Evolutionary conservation across 169 alveolate genomes (phyloP), one percentile per base, ranked within the genome.

Genomic region (Cryptosporidium felis): DNA sequence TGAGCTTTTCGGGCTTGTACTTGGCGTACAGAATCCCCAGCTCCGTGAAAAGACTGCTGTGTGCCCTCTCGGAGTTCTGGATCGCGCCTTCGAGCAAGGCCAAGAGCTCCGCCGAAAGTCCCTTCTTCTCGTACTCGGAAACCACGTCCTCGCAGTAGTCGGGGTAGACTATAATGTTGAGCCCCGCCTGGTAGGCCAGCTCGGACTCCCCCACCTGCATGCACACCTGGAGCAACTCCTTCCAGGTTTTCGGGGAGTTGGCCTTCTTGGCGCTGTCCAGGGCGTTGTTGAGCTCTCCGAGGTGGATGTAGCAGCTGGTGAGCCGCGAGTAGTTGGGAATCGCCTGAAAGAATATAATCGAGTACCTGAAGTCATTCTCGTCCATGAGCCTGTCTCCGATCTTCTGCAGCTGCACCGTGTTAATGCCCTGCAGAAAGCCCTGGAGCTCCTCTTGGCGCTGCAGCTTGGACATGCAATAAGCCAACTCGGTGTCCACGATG

Each of bases 191-290:
- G 56, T 94, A 95, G 5, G 99, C 99, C 67, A 94, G 90, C 80
- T 95, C 95, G 91, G 96, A 92, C 89, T 96, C 97, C 44, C 92
- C 95, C 60, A 79, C 42, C 23, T 60, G 85, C 67, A 56, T 79
- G 42, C 80, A 44, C 5, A 79, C 44, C 61, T 74, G 85, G 10
- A 74, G 23, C 10, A 74, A 49, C 59, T 90, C 85, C 59, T 74
- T 74, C 98, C 98, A 95, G 36, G 95, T 94, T 94, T 96, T 98
- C 26, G 99, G 99, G 63, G 97, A 97, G 90, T 97, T 97, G 41
- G 99, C 98, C 90, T 96, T 97, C 94, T 97, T 94, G 26, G 99
- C 99, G 38, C 99, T 98, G 60, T 98, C 99, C 45, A 97, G 95
- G 2, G 99, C 99, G 80, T 94, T 95, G 51, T 95, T 91, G 89